phyloP scores from a whole-genome alignment of 345 rosid species.

The Pistacia integerrima region DNA sequence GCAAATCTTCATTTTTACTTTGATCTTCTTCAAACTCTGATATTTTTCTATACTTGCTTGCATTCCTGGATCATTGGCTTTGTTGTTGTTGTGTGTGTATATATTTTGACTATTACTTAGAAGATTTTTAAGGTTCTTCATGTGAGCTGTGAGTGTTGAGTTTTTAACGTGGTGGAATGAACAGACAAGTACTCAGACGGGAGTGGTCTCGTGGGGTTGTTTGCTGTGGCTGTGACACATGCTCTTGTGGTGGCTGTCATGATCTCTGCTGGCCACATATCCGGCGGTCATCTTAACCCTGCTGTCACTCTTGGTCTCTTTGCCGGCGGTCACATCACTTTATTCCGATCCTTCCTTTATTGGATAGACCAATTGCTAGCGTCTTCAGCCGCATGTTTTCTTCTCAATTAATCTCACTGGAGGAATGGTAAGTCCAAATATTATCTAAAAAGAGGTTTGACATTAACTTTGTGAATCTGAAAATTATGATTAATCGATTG shows the following conservation, averaged over 20 bases:
- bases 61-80: too few species aligned
- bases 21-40: too few species aligned
- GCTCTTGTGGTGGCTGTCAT: slow-evolving; percentile 82
- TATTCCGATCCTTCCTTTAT: slow-evolving; percentile 70
- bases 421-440: slow-evolving; percentile 54
- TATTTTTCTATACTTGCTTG: too few species aligned
- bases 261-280: slow-evolving; percentile 87
- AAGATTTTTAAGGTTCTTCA: too few species aligned
- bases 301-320: slow-evolving; percentile 88
- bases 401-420: slow-evolving; percentile 86
- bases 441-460: too few species aligned
- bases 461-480: too few species aligned
- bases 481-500: too few species aligned
- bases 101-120: too few species aligned
- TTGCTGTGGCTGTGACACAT: slow-evolving; percentile 79
- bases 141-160: too few species aligned
- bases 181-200: slow-evolving; percentile 51
- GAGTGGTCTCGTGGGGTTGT: slow-evolving; percentile 54
- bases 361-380: slow-evolving; percentile 79
- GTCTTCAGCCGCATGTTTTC: slow-evolving; percentile 74
- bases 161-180: background rate
- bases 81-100: too few species aligned
- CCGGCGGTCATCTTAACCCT: slow-evolving; percentile 95
- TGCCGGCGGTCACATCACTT: slow-evolving; percentile 73
- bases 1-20: too few species aligned